Percentiles rank a stretch among this genome's conserved stretches.
phyloP scores from a whole-genome alignment of 345 rosid species.

The Garcia nutans region DNA sequence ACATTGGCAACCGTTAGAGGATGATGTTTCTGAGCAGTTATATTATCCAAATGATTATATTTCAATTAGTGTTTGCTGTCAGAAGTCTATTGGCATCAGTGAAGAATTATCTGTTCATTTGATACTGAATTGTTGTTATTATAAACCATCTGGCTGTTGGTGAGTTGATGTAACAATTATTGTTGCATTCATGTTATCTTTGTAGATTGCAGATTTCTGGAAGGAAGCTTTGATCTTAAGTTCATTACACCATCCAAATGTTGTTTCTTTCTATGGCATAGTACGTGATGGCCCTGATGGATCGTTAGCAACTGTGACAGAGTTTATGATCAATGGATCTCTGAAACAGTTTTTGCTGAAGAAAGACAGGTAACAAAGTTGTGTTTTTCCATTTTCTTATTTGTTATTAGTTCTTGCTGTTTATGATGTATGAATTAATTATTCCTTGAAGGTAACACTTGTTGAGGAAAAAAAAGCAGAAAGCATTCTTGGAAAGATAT shows the following conservation, averaged over 20 bases:
- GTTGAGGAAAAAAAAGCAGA: slow-evolving; percentile 11
- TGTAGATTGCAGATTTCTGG: slow-evolving; percentile 97
- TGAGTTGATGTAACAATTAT: slow-evolving; percentile 16
- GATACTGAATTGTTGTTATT: slow-evolving; percentile 1
- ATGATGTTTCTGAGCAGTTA: background rate
- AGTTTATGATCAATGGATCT: slow-evolving; percentile 98
- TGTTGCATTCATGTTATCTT: slow-evolving; percentile 23
- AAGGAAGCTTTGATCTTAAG: slow-evolving; percentile 91
- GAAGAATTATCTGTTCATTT: background rate
- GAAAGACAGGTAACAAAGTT: slow-evolving; percentile 77
- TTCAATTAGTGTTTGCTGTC: background rate
- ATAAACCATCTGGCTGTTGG: background rate
- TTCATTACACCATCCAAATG: slow-evolving; percentile 98
- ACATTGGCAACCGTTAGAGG: background rate
- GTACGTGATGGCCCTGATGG: slow-evolving; percentile 99
- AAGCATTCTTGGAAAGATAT: slow-evolving; percentile 1
- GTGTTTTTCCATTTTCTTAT: background rate
- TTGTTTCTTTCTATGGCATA: slow-evolving; percentile 95
- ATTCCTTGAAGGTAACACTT: slow-evolving; percentile 3
- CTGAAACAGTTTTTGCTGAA: slow-evolving; percentile 96
- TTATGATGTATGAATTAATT: background rate
- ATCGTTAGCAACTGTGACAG: slow-evolving; percentile 90
- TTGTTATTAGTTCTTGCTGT: slow-evolving; percentile 8
- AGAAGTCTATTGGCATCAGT: background rate
- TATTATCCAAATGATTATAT: background rate